Evolutionary conservation across 1,284 basidiomycete species (phyloP).

Genomic region (Phenoliferia sp.): DNA sequence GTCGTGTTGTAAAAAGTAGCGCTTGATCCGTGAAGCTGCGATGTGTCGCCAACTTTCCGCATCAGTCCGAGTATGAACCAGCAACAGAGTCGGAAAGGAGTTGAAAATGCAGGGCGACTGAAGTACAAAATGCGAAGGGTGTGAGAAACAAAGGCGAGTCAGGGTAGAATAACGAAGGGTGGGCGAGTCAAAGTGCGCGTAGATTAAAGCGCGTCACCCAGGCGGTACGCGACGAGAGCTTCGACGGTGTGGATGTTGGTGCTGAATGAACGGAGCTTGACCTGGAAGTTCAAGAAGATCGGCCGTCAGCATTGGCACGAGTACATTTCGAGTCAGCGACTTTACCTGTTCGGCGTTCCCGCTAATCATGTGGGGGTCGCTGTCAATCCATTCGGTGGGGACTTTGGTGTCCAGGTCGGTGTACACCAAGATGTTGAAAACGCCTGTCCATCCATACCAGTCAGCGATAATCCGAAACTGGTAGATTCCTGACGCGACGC

Average conservation of each 20-base stretch:
- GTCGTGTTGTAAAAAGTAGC: too few relatives aligned
- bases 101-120: too few relatives aligned
- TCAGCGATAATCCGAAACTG: background rate
- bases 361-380: slow-evolving; percentile 89
- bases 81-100: too few relatives aligned
- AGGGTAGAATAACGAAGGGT: background rate
- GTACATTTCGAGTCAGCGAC: too few relatives aligned
- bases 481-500: slow-evolving; percentile 47
- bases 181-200: background rate
- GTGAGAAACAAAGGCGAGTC: too few relatives aligned
- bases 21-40: too few relatives aligned
- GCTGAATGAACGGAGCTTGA: slow-evolving; percentile 44
- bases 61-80: too few relatives aligned
- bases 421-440: slow-evolving; percentile 90
- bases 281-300: slow-evolving; percentile 39
- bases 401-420: slow-evolving; percentile 76
- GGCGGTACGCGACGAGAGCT: slow-evolving; percentile 45
- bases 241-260: slow-evolving; percentile 46
- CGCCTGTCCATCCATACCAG: slow-evolving; percentile 41
- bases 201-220: slow-evolving; percentile 35
- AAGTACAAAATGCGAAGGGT: too few relatives aligned
- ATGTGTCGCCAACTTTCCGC: too few relatives aligned
- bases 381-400: slow-evolving; percentile 89
- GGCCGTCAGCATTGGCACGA: background rate
- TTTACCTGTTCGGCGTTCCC: slow-evolving; percentile 97